Base-by-base conservation (phyloP, 805 yeast species). In the Ogataea henricii region DNA sequence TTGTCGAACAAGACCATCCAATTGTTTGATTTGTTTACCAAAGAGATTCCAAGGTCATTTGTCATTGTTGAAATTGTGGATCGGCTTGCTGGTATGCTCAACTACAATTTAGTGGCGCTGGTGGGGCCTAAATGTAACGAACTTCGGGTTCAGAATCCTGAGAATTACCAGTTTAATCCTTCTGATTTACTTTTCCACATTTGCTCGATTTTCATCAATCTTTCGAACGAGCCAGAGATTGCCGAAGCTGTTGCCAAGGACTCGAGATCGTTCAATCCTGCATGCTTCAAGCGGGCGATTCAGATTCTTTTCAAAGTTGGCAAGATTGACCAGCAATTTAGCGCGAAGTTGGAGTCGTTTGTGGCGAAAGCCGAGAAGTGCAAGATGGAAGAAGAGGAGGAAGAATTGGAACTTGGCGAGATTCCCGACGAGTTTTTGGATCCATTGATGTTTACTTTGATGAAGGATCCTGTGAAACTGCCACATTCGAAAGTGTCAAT, bases 391-490 rank as follows among this genome's bases (percentile, higher is more conserved):
- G 92, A 87, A 51, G 95, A 86, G 56, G 87, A 82, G 52, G 96
- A 89, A 62, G 97, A 92, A 54, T 62, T 81, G 53, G 97, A 89
- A 63, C 74, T 89, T 56, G 97, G 96, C 21, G 99, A 94, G 45
- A 79, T 88, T 14, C 99, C 99, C 0, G 99, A 94, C 64, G 98
- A 94, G 65, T 94, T 85, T 63, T 78, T 94, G 57, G 99, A 94
- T 72, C 99, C 99, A 12, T 78, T 94, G 59, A 92, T 94, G 98
- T 94, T 76, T 66, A 88, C 97, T 1, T 64, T 94, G 41, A 94
- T 94, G 99, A 87, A 83, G 57, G 96, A 94, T 64, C 99, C 99
- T 0, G 99, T 94, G 4, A 85, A 79, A n/a, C 75, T 94, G 58
- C 99, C 99, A 7, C 75, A 87, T 7, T 89, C 97, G 0, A 85